Percentiles rank a stretch among this genome's conserved stretches.
These are phyloP conservation scores for Teunomyces barrocoloradensis DNA, from an alignment of 805 yeast species.

Conservation along the genomic window DNA sequence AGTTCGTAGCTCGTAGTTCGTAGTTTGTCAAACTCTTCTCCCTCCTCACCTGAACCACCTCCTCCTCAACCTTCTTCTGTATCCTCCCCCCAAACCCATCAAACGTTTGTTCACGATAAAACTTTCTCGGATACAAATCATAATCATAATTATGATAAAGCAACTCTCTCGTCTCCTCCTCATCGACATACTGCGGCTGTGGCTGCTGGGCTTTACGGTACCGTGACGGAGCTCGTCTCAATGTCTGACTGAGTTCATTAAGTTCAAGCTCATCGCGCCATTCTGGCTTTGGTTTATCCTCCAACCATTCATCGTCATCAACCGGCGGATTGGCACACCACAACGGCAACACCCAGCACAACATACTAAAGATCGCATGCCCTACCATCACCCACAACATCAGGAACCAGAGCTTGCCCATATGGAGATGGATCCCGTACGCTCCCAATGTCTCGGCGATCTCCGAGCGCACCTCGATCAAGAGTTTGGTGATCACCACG, in stretches of 20 bases:
- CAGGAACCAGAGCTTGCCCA: conserved; percentile 43
- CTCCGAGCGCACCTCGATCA: conserved; percentile 22
- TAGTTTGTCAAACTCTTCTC: neutral
- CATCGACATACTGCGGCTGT: conserved; percentile 7
- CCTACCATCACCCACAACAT: conserved; percentile 33
- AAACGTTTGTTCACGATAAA: conserved; percentile 25
- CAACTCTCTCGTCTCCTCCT: conserved; percentile 21
- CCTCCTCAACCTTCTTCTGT: neutral
- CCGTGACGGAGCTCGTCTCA: conserved; percentile 29
- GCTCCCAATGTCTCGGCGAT: conserved; percentile 32
- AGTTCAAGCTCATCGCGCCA: conserved; percentile 27
- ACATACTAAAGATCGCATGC: conserved; percentile 22
- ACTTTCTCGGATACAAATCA: conserved; percentile 2
- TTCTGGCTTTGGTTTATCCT: too few species aligned
- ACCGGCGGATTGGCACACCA: conserved; percentile 54
- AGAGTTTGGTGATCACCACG: conserved; percentile 25
- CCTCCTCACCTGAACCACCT: neutral
- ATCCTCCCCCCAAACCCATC: conserved; percentile 11
- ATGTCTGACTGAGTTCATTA: conserved; percentile 33
- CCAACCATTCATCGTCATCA: conserved; percentile 16
- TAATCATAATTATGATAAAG: conserved; percentile 15
- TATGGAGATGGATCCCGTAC: conserved; percentile 46
- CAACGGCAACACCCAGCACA: conserved; percentile 35
- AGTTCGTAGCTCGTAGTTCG: neutral
- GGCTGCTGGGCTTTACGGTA: neutral